Conservation (phyloP, 257 asterid species). For the Solanum raphanifolium region DNA sequence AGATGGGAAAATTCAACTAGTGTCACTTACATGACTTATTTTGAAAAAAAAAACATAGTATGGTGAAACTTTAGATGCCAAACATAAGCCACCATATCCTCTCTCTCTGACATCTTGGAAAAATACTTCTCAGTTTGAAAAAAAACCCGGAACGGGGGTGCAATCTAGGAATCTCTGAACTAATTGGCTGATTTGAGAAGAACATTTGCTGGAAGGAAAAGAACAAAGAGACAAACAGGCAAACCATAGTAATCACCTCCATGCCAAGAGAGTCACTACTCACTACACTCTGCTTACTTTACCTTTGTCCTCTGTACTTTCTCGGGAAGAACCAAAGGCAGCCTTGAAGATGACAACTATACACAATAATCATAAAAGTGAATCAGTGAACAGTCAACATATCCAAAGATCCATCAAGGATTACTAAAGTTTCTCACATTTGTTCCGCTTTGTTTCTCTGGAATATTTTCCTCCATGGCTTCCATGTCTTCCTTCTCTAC, state of each 20-base stretch:
- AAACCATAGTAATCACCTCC: slow-evolving; percentile 5
- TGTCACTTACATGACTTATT: background rate
- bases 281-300: slow-evolving; percentile 10
- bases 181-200: background rate
- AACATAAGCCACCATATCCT: background rate
- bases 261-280: background rate
- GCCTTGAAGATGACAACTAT: slow-evolving; percentile 56
- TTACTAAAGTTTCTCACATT: slow-evolving; percentile 40
- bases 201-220: background rate
- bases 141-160: background rate
- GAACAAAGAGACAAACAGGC: background rate
- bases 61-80: background rate
- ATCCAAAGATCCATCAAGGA: background rate
- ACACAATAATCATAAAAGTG: slow-evolving; percentile 17
- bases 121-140: background rate
- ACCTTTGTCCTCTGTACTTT: slow-evolving; percentile 86
- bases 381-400: slow-evolving; percentile 1
- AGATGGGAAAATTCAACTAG: background rate
- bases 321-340: slow-evolving; percentile 74
- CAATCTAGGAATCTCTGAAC: background rate
- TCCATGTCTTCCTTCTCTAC: slow-evolving; percentile 37
- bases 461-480: slow-evolving; percentile 32
- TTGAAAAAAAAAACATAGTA: background rate
- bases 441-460: slow-evolving; percentile 33
- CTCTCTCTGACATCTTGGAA: background rate